Percentiles rank a stretch among this genome's conserved stretches.
phyloP scores from a whole-genome alignment of 345 rosid genomes.

The Brassica napus region Da-Ae NC_063445.1:56547001-56547500 shows the following conservation, averaged over 20 bases:
- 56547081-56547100: neutral
- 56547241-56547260: constrained; percentile 95
- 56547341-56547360: constrained; percentile 86
- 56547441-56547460: neutral
- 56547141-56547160: neutral
- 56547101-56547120: neutral
- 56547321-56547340: constrained; percentile 76
- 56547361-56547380: constrained; percentile 89
- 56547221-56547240: constrained; percentile 77
- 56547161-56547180: constrained; percentile 4
- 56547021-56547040: neutral
- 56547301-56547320: constrained; percentile 73
- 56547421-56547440: neutral
- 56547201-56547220: constrained; percentile 80
- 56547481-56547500: constrained; percentile 51
- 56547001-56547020: neutral
- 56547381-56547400: neutral
- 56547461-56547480: neutral
- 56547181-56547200: neutral
- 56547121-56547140: neutral
- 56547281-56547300: constrained; percentile 50
- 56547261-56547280: constrained; percentile 87
- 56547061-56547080: neutral
- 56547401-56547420: neutral
- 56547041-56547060: neutral